A percentile compares a stretch with the other conserved stretches of the same genome.
These are phyloP conservation scores for Heterobasidion annosum DNA, from an alignment of 1,284 basidiomycete genomes.

Conservation along the genomic window DNA sequence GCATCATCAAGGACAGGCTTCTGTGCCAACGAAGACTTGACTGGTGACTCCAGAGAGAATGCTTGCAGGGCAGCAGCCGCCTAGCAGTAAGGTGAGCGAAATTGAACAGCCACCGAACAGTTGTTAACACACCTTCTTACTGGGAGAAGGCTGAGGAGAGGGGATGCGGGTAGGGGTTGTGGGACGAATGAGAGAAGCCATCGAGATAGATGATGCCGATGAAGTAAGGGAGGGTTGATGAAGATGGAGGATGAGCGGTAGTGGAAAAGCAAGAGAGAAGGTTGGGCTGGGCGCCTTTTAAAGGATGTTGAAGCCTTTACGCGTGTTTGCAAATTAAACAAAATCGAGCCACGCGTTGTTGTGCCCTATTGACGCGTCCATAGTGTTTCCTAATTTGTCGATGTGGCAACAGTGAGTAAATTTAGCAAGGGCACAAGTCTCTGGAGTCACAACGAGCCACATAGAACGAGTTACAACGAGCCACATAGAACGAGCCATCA, in stretches of 20 bases:
- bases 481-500: no score
- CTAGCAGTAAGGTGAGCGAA: slow-evolving; percentile 1
- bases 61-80: slow-evolving; percentile 13
- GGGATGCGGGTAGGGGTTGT: slow-evolving; percentile 7
- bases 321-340: slow-evolving; percentile 4
- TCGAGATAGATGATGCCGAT: neutral
- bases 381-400: neutral
- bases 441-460: no score
- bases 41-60: slow-evolving; percentile 11
- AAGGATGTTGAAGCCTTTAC: slow-evolving; percentile 2
- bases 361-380: slow-evolving; percentile 8
- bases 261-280: neutral
- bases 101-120: neutral
- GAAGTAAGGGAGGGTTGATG: neutral
- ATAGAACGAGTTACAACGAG: no score
- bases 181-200: slow-evolving; percentile 9
- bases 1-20: slow-evolving; percentile 9
- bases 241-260: neutral
- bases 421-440: no score
- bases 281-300: neutral
- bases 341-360: slow-evolving; percentile 7
- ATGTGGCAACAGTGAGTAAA: no score
- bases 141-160: slow-evolving; percentile 9
- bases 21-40: slow-evolving; percentile 1
- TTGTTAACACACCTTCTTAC: slow-evolving; percentile 11